These are phyloP conservation scores for Diaporthe destruens DNA, from an alignment of 2,329 filamentous ascomycete genomes.

Conservation along the genomic window DNA sequence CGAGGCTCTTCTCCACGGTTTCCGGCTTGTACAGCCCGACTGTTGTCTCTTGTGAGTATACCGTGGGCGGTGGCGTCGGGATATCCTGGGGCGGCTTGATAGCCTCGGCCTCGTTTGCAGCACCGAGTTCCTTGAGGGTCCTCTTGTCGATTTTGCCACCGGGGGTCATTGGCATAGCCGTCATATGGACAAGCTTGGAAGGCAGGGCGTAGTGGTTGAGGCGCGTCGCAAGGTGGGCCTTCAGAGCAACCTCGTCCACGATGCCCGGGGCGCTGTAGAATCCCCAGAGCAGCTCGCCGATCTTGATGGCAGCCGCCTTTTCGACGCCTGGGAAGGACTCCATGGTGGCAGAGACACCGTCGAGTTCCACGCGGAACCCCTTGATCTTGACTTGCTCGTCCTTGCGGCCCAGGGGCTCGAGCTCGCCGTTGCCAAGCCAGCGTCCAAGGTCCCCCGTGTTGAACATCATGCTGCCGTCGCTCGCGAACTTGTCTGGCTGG, in stretches of 20 bases:
- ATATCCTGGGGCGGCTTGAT: constrained; percentile 43
- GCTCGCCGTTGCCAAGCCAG: constrained; percentile 65
- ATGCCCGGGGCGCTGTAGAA: constrained; percentile 58
- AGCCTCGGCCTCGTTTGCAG: constrained; percentile 11
- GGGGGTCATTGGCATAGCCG: constrained; percentile 61
- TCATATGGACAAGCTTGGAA: constrained; percentile 57
- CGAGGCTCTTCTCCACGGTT: constrained; percentile 44
- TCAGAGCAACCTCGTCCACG: constrained; percentile 54
- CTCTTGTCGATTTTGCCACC: constrained; percentile 71
- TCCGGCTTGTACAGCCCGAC: constrained; percentile 17
- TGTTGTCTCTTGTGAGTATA: constrained; percentile 15
- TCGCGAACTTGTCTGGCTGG: constrained; percentile 62
- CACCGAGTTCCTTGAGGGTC: constrained; percentile 50
- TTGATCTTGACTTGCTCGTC: constrained; percentile 75
- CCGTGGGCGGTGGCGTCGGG: constrained; percentile 17
- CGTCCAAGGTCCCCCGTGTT: constrained; percentile 71
- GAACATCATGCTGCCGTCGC: constrained; percentile 68
- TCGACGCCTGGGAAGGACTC: constrained; percentile 59
- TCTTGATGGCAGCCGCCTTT: constrained; percentile 61
- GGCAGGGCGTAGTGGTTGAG: constrained; percentile 70
- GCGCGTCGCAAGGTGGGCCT: constrained; percentile 55
- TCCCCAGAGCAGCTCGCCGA: constrained; percentile 62
- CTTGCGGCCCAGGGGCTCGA: constrained; percentile 68
- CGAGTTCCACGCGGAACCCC: constrained; percentile 72
- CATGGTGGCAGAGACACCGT: constrained; percentile 66